phyloP scores from a whole-genome alignment of 2,329 filamentous ascomycete species.

The Aspergillus sergii region DNA sequence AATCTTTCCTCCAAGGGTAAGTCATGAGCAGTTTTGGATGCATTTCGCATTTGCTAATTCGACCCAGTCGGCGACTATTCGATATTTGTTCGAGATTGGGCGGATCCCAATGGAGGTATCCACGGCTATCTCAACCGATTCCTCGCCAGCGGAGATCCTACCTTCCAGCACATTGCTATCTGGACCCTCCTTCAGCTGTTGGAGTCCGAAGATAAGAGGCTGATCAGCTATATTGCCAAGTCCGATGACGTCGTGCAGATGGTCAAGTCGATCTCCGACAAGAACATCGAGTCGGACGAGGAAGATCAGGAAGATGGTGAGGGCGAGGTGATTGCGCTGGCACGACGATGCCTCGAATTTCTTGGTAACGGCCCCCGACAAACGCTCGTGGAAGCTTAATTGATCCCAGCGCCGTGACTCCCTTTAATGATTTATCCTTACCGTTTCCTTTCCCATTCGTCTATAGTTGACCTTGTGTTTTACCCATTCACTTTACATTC shows the following conservation, averaged over 20 bases:
- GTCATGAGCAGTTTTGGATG: slow-evolving; percentile 19
- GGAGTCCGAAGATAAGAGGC: slow-evolving; percentile 86
- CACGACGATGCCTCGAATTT: slow-evolving; percentile 85
- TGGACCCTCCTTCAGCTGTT: slow-evolving; percentile 96
- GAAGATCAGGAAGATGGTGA: slow-evolving; percentile 88
- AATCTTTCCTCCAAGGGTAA: slow-evolving; percentile 96
- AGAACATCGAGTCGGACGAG: slow-evolving; percentile 82
- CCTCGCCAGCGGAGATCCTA: slow-evolving; percentile 89
- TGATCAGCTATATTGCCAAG: slow-evolving; percentile 86
- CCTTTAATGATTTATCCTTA: slow-evolving; percentile 7
- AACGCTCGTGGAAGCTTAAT: slow-evolving; percentile 75
- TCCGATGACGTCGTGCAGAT: slow-evolving; percentile 90
- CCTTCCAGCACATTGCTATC: slow-evolving; percentile 98
- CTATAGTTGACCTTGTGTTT: slow-evolving; percentile 15
- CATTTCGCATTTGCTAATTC: slow-evolving; percentile 25
- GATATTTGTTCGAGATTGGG: slow-evolving; percentile 94
- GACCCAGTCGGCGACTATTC: slow-evolving; percentile 86
- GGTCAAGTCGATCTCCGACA: slow-evolving; percentile 88
- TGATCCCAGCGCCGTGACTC: slow-evolving; percentile 2
- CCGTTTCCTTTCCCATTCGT: slow-evolving; percentile 9
- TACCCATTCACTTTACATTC: slow-evolving; percentile 23
- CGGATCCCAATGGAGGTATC: slow-evolving; percentile 87
- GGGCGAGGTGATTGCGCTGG: slow-evolving; percentile 87
- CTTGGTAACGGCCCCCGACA: slow-evolving; percentile 76
- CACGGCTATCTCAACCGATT: slow-evolving; percentile 94